Base-by-base conservation (phyloP, 75 land plant genomes). In the Azolla pinnata region DNA sequence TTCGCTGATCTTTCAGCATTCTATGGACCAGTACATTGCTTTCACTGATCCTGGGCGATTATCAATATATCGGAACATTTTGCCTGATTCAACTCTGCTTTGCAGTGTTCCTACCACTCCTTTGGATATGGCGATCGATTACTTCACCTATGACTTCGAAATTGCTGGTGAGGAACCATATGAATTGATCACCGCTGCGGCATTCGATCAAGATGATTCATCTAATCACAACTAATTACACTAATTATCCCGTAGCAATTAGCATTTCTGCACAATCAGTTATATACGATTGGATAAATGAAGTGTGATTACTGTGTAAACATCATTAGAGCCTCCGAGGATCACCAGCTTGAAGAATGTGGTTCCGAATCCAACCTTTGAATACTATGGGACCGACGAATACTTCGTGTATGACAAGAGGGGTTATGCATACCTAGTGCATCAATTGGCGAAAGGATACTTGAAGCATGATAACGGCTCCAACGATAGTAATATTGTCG, bases 141-240 rank as follows among this genome's bases (percentile, higher is more conserved):
- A 85, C 56, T 67, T 75, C 18, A 60, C 67, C n/a, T 82, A 85
- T 58, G 93, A 88, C 54, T 81, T 76, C 56, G 89, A 84, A 66
- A 82, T 84, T 85, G 83, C 93, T 67, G 78, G 78, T 75, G 35
- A n/a, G n/a, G n/a, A n/a, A n/a, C n/a, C n/a, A n/a, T n/a, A n/a
- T n/a, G n/a, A n/a, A n/a, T n/a, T n/a, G n/a, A n/a, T n/a, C n/a
- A n/a, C n/a, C n/a, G n/a, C n/a, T n/a, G n/a, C n/a, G n/a, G n/a
- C n/a, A n/a, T n/a, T n/a, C n/a, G n/a, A n/a, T n/a, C n/a, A n/a
- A n/a, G n/a, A n/a, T n/a, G n/a, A n/a, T n/a, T n/a, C n/a, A n/a
- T n/a, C n/a, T n/a, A n/a, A n/a, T n/a, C n/a, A n/a, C n/a, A n/a
- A n/a, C n/a, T n/a, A n/a, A n/a, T n/a, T n/a, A n/a, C n/a, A n/a